These are phyloP conservation scores for Hirsutella rhossiliensis DNA, from an alignment of 2,329 filamentous ascomycete species.

Conservation along the genomic window DNA sequence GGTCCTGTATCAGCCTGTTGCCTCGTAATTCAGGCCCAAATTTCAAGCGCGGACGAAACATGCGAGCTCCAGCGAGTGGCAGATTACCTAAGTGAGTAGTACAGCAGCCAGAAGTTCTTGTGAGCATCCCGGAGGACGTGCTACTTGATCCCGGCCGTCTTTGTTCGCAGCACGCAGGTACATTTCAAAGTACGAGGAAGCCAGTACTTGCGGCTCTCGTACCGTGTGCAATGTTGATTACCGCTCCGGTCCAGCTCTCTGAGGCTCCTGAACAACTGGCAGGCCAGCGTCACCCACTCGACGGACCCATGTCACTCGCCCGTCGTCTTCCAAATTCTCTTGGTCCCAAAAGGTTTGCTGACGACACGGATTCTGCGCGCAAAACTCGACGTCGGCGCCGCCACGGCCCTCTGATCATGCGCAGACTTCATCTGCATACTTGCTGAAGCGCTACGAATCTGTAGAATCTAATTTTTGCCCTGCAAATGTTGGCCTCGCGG, in stretches of 20 bases:
- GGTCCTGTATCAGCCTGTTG: background rate
- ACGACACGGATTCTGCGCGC: conserved; percentile 28
- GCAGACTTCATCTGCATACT: conserved; percentile 36
- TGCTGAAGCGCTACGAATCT: conserved; percentile 31
- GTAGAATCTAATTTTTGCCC: conserved; percentile 43
- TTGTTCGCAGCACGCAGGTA: too few relatives aligned
- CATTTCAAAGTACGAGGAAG: too few relatives aligned
- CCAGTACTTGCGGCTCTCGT: background rate
- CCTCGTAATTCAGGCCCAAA: background rate
- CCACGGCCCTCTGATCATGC: conserved; percentile 40
- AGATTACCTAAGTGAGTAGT: background rate
- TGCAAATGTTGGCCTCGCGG: conserved; percentile 46
- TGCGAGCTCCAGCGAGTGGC: too few relatives aligned
- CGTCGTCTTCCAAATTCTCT: conserved; percentile 15
- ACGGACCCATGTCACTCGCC: conserved; percentile 4
- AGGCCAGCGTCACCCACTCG: conserved; percentile 1
- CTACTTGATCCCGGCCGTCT: too few relatives aligned
- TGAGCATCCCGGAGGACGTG: too few relatives aligned
- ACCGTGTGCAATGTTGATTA: background rate
- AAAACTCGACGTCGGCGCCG: conserved; percentile 32
- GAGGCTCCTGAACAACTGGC: background rate
- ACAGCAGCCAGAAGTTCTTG: background rate
- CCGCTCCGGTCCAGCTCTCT: background rate
- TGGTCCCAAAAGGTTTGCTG: conserved; percentile 38
- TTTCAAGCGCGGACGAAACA: background rate